Evolutionary conservation across 2,329 filamentous ascomycete genomes (phyloP).

Genomic region (Sclerotinia trifoliorum): DNA sequence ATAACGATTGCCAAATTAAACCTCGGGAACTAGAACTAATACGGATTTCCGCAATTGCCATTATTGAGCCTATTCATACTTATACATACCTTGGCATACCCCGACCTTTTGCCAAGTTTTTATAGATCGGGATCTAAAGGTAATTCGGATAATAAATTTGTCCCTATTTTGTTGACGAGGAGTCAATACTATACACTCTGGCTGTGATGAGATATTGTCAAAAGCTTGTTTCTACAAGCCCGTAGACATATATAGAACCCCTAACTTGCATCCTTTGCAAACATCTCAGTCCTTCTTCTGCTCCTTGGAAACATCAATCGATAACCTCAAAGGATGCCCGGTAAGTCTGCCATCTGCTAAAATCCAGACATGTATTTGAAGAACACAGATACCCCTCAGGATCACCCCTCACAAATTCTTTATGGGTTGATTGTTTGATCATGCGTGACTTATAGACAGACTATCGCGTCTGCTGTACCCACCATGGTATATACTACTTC

Average conservation of each 20-base stretch:
- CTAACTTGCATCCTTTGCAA: conserved; percentile 59
- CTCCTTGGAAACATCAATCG: conserved; percentile 46
- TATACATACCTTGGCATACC: neutral
- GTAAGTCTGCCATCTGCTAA: conserved; percentile 50
- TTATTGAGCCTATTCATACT: neutral
- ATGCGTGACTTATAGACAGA: neutral
- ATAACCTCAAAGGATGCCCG: conserved; percentile 51
- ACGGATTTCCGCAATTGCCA: neutral
- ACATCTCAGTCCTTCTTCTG: conserved; percentile 51
- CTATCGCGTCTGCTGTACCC: conserved; percentile 3
- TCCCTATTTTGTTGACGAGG: neutral
- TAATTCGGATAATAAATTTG: neutral
- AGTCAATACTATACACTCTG: neutral
- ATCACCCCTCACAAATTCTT: conserved; percentile 1
- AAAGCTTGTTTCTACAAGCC: conserved; percentile 15
- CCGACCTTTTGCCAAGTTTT: neutral
- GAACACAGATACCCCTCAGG: neutral
- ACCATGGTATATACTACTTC: conserved; percentile 14
- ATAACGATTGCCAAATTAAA: neutral
- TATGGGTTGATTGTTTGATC: conserved; percentile 10
- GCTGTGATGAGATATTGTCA: neutral
- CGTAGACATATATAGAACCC: conserved; percentile 61
- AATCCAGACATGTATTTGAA: conserved; percentile 35
- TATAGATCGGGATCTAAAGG: neutral
- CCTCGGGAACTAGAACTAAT: neutral